Evolutionary conservation across 495 filamentous ascomycete species (phyloP), one percentile per base, ranked within the genome.

Genomic region (Immersiella caudata): DNA sequence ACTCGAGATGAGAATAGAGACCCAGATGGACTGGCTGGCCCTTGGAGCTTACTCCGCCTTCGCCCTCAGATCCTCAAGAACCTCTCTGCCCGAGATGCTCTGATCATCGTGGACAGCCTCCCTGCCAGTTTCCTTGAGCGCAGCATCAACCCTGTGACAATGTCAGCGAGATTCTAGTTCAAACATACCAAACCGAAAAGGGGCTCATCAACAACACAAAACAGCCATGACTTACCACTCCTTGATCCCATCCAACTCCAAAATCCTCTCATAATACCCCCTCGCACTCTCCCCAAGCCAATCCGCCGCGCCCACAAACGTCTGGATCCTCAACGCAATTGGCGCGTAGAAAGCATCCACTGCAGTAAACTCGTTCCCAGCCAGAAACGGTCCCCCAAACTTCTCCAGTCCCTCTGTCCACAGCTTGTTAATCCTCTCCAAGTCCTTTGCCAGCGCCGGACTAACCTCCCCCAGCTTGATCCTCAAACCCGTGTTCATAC

Each of bases 301-400:
- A 8, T 70, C 70, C 68, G 5, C 27, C 12, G 66, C 51, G 2
- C 72, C 72, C 0, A 74, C 60, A 64, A 72, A 78, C 7, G 75
- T 77, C 69, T 71, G 66, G 60, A 74, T 7, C 61, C 77, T 63
- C 61, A 75, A 46, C 46, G 71, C 77, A 8, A 81, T 77, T 0
- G 80, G 79, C 73, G 76, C 79, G 67, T 74, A 82, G 52, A 81
- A 80, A 14, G 79, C 78, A 70, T 82, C 80, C 0, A 73, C 80
- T 0, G 76, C 79, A 18, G 65, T 72, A 58, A 83, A 82, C 40
- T 71, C 60, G 9, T 2, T n/a, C 20, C 78, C 82, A 14, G 74
- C 81, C 64, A 82, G 62, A 54, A 71, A 82, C 20, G 79, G 77
- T 6, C 79, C 75, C 18, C 80, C 81, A 24, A 79, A 70, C 54